Conservation (phyloP, 495 filamentous ascomycete genomes). For the Evansstolkia leycettana region DNA sequence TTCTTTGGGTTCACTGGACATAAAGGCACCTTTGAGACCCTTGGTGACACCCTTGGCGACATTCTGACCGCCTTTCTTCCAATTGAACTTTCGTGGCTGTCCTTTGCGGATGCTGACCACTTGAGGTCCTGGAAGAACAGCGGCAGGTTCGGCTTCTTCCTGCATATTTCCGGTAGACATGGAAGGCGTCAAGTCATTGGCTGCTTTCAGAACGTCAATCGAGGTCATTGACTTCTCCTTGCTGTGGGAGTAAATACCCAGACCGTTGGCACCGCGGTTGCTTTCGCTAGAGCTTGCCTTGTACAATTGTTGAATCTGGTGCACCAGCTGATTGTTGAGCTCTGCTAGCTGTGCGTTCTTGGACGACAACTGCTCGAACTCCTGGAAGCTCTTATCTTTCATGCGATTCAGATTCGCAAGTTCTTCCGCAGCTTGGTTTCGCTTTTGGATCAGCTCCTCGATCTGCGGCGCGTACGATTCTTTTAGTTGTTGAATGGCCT, state of each 20-base stretch:
- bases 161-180: constrained; percentile 45
- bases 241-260: constrained; percentile 72
- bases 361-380: constrained; percentile 84
- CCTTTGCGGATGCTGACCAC: constrained; percentile 87
- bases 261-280: constrained; percentile 50
- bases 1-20: constrained; percentile 40
- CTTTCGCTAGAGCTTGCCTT: constrained; percentile 59
- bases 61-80: constrained; percentile 91
- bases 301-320: constrained; percentile 87
- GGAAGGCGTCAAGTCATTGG: constrained; percentile 35
- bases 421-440: constrained; percentile 73
- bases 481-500: constrained; percentile 77
- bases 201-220: constrained; percentile 42
- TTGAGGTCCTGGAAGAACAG: constrained; percentile 66
- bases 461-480: constrained; percentile 64
- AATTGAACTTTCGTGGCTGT: constrained; percentile 90
- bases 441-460: constrained; percentile 71
- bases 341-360: constrained; percentile 92
- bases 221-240: constrained; percentile 64
- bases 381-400: constrained; percentile 84
- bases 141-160: constrained; percentile 54
- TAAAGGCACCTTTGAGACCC: constrained; percentile 75
- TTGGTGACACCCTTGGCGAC: constrained; percentile 91
- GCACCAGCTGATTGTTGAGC: constrained; percentile 86
- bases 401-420: constrained; percentile 62